phyloP scores from a whole-genome alignment of 257 asterid genomes.

The Solanum chiquidenum region DNA sequence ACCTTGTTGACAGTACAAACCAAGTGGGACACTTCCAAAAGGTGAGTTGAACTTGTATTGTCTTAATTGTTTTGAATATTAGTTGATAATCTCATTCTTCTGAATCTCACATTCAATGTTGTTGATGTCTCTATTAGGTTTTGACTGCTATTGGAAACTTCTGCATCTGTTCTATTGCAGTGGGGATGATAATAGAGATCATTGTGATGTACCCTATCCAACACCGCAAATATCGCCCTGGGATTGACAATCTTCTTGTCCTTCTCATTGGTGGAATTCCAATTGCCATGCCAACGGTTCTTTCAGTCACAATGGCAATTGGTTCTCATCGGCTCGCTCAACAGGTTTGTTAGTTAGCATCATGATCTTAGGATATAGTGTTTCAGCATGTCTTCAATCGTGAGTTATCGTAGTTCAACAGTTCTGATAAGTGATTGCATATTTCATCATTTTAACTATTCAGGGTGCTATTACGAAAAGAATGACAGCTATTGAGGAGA shows the following conservation, averaged over 20 bases:
- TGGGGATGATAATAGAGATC: constrained; percentile 92
- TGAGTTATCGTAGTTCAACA: background rate
- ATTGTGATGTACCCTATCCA: constrained; percentile 95
- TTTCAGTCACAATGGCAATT: constrained; percentile 96
- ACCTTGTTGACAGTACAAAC: constrained; percentile 86
- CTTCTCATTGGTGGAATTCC: constrained; percentile 98
- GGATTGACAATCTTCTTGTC: constrained; percentile 95
- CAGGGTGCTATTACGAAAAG: constrained; percentile 99
- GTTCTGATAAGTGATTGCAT: background rate
- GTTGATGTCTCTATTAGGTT: constrained; percentile 36
- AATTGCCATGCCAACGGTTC: constrained; percentile 98
- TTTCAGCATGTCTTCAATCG: background rate
- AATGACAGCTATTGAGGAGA: constrained; percentile 98
- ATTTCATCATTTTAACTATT: background rate
- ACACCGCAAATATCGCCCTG: constrained; percentile 80
- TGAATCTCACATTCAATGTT: background rate
- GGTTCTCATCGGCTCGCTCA: constrained; percentile 98
- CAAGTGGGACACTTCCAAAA: constrained; percentile 98
- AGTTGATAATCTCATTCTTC: background rate
- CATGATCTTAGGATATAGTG: background rate
- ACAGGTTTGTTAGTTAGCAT: constrained; percentile 39
- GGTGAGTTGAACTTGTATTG: constrained; percentile 25
- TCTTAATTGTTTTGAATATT: background rate
- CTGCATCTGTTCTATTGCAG: constrained; percentile 92
- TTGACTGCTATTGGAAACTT: constrained; percentile 96